Conservation (phyloP, 2,329 filamentous ascomycete species). For the Exophiala alcalophila region DNA sequence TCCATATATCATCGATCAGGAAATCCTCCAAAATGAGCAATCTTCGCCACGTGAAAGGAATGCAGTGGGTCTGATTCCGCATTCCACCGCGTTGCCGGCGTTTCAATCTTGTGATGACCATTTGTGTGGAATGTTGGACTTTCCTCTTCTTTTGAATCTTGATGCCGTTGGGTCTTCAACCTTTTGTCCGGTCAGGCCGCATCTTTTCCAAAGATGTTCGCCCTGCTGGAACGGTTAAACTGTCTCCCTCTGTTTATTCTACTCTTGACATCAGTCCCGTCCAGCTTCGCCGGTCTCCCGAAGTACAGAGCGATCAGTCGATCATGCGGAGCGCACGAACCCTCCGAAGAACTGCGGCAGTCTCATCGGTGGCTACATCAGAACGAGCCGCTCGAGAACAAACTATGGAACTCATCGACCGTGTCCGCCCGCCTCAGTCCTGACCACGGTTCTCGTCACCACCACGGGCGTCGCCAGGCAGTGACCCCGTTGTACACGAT, state of each 20-base stretch:
- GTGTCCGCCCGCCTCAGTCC: conserved; percentile 9
- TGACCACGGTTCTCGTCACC: neutral
- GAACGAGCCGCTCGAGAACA: conserved; percentile 22
- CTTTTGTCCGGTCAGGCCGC: too few species aligned
- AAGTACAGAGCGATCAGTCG: conserved; percentile 19
- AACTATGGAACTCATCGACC: conserved; percentile 20
- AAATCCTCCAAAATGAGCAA: too few species aligned
- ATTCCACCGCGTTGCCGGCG: neutral
- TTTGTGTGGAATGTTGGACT: neutral
- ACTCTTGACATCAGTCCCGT: conserved; percentile 5
- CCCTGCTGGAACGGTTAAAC: too few species aligned
- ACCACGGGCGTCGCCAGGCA: conserved; percentile 13
- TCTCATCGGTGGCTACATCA: conserved; percentile 22
- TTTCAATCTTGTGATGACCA: conserved; percentile 1
- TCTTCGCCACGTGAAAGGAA: too few species aligned
- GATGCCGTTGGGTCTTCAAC: too few species aligned
- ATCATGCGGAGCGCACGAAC: conserved; percentile 16
- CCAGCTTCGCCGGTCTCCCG: conserved; percentile 10
- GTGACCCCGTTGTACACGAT: conserved; percentile 14
- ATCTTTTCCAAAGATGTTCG: too few species aligned
- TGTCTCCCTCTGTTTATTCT: too few species aligned
- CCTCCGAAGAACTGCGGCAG: conserved; percentile 18
- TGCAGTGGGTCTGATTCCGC: conserved; percentile 3
- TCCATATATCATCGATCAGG: conserved; percentile 2
- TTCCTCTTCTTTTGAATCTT: neutral